Percentiles rank a stretch among this genome's conserved stretches.
phyloP scores from a whole-genome alignment of 2,329 filamentous ascomycete genomes.

The Neoascochyta sp. region DNA sequence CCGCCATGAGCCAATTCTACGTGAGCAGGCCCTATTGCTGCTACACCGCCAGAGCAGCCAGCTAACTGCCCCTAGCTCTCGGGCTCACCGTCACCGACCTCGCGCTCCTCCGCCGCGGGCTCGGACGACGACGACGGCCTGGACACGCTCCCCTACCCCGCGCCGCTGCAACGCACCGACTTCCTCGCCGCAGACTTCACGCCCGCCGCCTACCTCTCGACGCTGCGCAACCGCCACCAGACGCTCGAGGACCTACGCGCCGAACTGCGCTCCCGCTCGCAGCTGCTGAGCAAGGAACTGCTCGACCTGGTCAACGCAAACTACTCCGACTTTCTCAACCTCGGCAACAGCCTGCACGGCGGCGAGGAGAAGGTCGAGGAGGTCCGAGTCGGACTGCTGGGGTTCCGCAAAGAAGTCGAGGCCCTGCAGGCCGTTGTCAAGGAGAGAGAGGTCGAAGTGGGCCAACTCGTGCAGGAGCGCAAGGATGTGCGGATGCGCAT shows the following conservation, averaged over 20 bases:
- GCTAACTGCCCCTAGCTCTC: constrained; percentile 11
- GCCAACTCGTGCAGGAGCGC: constrained; percentile 63
- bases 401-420: constrained; percentile 78
- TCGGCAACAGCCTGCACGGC: constrained; percentile 76
- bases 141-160: constrained; percentile 77
- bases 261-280: constrained; percentile 77
- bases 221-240: constrained; percentile 82
- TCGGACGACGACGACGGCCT: constrained; percentile 57
- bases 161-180: constrained; percentile 74
- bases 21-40: no score
- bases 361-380: constrained; percentile 92
- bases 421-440: constrained; percentile 65
- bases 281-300: constrained; percentile 77
- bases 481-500: constrained; percentile 64
- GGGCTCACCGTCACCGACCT: constrained; percentile 11
- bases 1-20: constrained; percentile 50
- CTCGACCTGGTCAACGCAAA: constrained; percentile 94
- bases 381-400: constrained; percentile 78
- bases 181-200: constrained; percentile 76
- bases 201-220: constrained; percentile 76
- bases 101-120: constrained; percentile 5
- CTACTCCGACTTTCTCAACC: constrained; percentile 82
- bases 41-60: no score
- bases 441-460: constrained; percentile 61
- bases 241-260: constrained; percentile 88